These are phyloP conservation scores for Kluyveromyces sp. DNA, from an alignment of 1,139 yeast species.

Conservation along the genomic window DNA sequence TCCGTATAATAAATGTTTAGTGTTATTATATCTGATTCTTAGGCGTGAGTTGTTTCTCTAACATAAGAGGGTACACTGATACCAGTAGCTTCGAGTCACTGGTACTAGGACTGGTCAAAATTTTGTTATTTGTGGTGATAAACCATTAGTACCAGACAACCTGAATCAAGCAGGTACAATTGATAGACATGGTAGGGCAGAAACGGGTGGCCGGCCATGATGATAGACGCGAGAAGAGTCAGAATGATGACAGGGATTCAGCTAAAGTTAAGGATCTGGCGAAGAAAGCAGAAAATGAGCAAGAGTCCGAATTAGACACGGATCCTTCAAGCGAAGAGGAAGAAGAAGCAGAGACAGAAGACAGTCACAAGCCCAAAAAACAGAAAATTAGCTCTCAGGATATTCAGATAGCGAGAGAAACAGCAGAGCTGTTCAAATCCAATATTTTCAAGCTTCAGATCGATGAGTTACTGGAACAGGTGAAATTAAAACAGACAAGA, in stretches of 20 bases:
- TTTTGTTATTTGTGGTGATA: not conserved
- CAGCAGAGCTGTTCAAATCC: slow-evolving; percentile 89
- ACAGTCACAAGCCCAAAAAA: slow-evolving; percentile 14
- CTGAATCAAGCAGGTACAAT: not conserved
- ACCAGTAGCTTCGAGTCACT: not conserved
- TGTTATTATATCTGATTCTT: no score
- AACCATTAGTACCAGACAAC: not conserved
- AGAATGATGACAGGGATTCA: no score
- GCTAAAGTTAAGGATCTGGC: slow-evolving; percentile 12
- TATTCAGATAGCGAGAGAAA: slow-evolving; percentile 83
- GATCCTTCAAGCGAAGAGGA: slow-evolving; percentile 8
- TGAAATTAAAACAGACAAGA: slow-evolving; percentile 64
- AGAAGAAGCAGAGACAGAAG: slow-evolving; percentile 19
- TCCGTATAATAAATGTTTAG: no score
- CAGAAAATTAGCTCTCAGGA: slow-evolving; percentile 53
- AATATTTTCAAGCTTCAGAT: slow-evolving; percentile 91
- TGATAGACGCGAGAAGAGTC: slow-evolving; percentile 14
- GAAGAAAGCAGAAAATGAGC: not conserved
- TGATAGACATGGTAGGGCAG: slow-evolving; percentile 11
- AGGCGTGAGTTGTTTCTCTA: not conserved
- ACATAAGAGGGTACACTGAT: not conserved
- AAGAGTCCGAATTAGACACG: not conserved
- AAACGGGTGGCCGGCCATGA: slow-evolving; percentile 16
- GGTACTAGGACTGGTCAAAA: not conserved
- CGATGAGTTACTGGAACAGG: slow-evolving; percentile 79